Base-by-base conservation (phyloP, 176 grass and related monocot genomes). In the Carex cristatella region DNA sequence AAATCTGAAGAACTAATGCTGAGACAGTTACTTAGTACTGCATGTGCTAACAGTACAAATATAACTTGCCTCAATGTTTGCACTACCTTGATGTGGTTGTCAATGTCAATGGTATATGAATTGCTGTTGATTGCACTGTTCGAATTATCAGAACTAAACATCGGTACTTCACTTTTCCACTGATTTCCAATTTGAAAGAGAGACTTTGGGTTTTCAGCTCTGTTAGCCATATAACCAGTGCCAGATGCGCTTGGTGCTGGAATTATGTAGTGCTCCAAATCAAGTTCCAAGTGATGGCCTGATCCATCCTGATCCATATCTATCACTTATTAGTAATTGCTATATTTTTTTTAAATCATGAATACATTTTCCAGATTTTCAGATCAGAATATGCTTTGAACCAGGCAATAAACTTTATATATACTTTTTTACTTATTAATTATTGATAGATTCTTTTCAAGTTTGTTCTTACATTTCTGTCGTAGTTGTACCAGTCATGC, bases 181-280 rank as follows among this genome's bases (percentile, higher is more conserved):
- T 74, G 66, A 83, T 82, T 85, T 87, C 83, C 87, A 83, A 78
- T 62, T 68, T 88, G 85, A 92, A 89, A 54, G 58, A 94, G 89
- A 76, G 91, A 95, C 73, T 89, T 88, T 79, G 96, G 96, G 37
- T 51, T 94, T 32, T 92, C 96, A 31, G 96, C 88, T 89, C 90
- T 86, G 80, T 95, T 98, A 90, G 93, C 96, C 84, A 88, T 89
- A 92, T 98, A 98, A 90, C 84, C 87, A 89, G 76, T 79, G 81
- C 80, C 81, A 66, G 83, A 79, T 62, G 91, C 81, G 87, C 87
- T 88, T 88, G 96, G 96, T 77, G 93, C 37, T 37, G 96, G 96
- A 92, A 98, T 79, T 66, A 94, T 84, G 86, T 98, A 98, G 68
- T 95, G 91, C 84, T 98, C 96, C 80, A 98, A 89, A 87, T 98